Percentiles rank a stretch among this genome's conserved stretches.
These are phyloP conservation scores for Lentinula guzmanii DNA, from an alignment of 768 basidiomycete species.

Conservation along the genomic window DNA sequence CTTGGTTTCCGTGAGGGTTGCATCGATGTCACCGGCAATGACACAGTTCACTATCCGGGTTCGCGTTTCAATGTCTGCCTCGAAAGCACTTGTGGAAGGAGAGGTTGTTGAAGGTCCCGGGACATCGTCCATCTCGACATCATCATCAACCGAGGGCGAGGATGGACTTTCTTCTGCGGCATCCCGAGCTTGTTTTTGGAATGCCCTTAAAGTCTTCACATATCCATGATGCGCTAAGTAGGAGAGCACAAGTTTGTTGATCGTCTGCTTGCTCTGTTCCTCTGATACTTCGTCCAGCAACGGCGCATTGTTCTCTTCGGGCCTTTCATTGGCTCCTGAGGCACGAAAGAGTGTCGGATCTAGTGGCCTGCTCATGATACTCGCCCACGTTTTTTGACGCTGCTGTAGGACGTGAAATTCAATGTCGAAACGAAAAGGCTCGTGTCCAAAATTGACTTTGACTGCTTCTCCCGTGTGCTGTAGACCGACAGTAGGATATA, in stretches of 20 bases:
- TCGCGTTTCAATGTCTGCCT: conserved; percentile 57
- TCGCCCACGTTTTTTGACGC: conserved; percentile 59
- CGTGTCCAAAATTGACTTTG: conserved; percentile 84
- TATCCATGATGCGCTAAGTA: conserved; percentile 88
- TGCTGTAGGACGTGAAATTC: conserved; percentile 76
- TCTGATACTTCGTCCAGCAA: conserved; percentile 27
- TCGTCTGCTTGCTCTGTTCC: conserved; percentile 48
- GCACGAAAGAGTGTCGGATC: conserved; percentile 29
- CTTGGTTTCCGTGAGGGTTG: conserved; percentile 51
- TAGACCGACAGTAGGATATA: conserved; percentile 88
- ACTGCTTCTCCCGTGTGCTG: conserved; percentile 75
- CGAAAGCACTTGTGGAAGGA: conserved; percentile 16
- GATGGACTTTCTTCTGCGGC: conserved; percentile 11
- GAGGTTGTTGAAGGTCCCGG: conserved; percentile 10
- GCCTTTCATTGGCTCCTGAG: conserved; percentile 13
- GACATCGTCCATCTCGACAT: conserved; percentile 43
- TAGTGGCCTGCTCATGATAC: conserved; percentile 54
- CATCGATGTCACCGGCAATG: conserved; percentile 63
- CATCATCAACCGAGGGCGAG: conserved; percentile 23
- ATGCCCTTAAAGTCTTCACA: conserved; percentile 60
- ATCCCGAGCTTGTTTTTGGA: conserved; percentile 41
- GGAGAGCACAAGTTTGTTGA: conserved; percentile 69
- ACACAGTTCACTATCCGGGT: conserved; percentile 70
- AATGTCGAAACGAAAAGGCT: conserved; percentile 86
- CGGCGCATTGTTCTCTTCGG: conserved; percentile 17